These are phyloP conservation scores for Arachnomyces sp. DNA, from an alignment of 2,329 filamentous ascomycete species.

Conservation along the genomic window DNA sequence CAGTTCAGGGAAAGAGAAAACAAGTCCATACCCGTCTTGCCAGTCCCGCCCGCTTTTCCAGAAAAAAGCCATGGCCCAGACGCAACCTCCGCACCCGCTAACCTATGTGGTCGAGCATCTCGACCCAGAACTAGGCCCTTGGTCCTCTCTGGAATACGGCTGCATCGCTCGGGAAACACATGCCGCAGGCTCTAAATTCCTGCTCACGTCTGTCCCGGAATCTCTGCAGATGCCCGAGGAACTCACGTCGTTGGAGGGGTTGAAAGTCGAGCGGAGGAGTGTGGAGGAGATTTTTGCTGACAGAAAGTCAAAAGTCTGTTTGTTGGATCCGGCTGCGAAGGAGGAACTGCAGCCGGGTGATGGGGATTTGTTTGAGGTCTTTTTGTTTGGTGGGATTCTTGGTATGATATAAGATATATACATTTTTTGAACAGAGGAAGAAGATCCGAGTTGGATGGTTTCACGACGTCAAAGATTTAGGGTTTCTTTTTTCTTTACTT, in stretches of 20 bases:
- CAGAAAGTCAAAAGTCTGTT: conserved; percentile 68
- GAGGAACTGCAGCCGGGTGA: conserved; percentile 79
- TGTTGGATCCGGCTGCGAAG: conserved; percentile 77
- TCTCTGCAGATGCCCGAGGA: conserved; percentile 53
- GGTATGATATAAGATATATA: conserved; percentile 46
- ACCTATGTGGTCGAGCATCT: conserved; percentile 95
- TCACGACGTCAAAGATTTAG: not conserved
- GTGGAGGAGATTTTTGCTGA: conserved; percentile 74
- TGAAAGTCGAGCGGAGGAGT: conserved; percentile 64
- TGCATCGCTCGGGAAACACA: conserved; percentile 77
- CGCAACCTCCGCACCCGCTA: conserved; percentile 38
- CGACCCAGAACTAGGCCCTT: conserved; percentile 84
- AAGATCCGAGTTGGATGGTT: not conserved
- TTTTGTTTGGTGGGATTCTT: conserved; percentile 91
- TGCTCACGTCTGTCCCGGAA: conserved; percentile 70
- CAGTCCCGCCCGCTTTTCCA: not conserved
- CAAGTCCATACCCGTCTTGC: not conserved
- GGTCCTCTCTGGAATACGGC: conserved; percentile 89
- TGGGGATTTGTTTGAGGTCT: conserved; percentile 74
- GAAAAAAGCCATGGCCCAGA: not conserved
- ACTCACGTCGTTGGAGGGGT: conserved; percentile 52
- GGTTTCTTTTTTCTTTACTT: not conserved
- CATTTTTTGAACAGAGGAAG: too few relatives aligned
- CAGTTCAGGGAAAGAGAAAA: too few relatives aligned
- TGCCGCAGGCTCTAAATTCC: conserved; percentile 58